Evolutionary conservation across 129 eudicot species (phyloP), one percentile per base, ranked within the genome.

Genomic region (Pulicaria dysenterica): DNA sequence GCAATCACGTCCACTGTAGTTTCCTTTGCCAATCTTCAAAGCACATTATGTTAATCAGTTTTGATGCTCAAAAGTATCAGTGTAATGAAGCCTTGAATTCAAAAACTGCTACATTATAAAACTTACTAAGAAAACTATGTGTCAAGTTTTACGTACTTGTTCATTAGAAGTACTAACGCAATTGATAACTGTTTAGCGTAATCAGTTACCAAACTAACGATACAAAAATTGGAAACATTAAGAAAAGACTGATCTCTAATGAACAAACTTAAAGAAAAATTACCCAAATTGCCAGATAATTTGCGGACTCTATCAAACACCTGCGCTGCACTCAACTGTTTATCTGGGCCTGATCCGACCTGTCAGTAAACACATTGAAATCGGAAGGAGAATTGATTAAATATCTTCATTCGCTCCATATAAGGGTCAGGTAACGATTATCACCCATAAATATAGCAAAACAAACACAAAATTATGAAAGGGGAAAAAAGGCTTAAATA

Each of bases 301-400:
- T 72, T 83, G 68, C 73, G 83, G 64, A 90, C 93, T 77, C 97
- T 81, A 37, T 80, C 70, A 48, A 87, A 64, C 76, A 88, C 88
- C 82, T 87, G 84, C 72, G 87, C 74, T 44, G 82, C 62, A 73
- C 82, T 69, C 73, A 88, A 64, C 58, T 88, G 80, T 70, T 86
- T 87, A 65, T 77, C 86, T 3, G 93, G 59, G 19, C 85, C 80
- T 58, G 98, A 91, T 48, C 97, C 98, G 61, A 88, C 98, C 97
- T 91, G 82, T 77, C 6, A 59, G 53, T 8, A 39, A 15, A n/a
- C 19, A 65, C 72, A 66, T 16, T 17, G 64, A 14, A 43, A 63
- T 62, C 19, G 37, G 24, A 72, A 17, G 40, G 70, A 43, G 5
- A 55, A 9, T 39, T 42, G 3, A 54, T 7, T 44, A n/a, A 40